Evolutionary conservation across 345 rosid genomes (phyloP), one percentile per base, ranked within the genome.

Genomic region (Corymbia maculata): DNA sequence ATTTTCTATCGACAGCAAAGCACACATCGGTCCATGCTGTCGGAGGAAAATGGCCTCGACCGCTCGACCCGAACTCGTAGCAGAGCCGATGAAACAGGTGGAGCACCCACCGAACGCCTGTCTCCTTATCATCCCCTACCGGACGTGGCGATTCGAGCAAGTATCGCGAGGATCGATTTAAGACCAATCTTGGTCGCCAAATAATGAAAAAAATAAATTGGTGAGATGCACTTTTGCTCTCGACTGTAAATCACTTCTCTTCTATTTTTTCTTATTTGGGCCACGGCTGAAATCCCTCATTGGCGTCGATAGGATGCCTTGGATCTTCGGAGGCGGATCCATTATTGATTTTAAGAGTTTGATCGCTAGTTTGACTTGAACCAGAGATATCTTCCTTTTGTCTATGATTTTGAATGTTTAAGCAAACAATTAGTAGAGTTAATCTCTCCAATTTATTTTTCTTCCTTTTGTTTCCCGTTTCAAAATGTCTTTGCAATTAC

Each of bases 1-100:
- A 2, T 13, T 6, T 13, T 64, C 5, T 17, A 64, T 13, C 2
- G 68, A 61, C 7, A 61, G 30, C 68, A 28, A 28, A 28, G 11
- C 8, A 0, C 8, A 0, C 26, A 0, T 12, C 1, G 16, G 68
- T 2, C 68, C 36, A n/a, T 64, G 32, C 3, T 64, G 36, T n/a
- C 36, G 16, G 36, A n/a, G 36, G 36, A 13, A 64, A n/a, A 64
- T 64, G 75, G 75, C 36, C 30, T 64, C 17, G 36, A 16, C n/a
- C 14, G 36, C 36, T 13, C 19, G 17, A n/a, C 36, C 17, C 2
- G 4, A n/a, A 64, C 70, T 64, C n/a, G 70, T n/a, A 6, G 17
- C 17, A 0, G 2, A 64, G n/a, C 36, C 30, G n/a, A 64, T 2
- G 36, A 64, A 64, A 64, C 70, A 64, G 28, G 68, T 64, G 36